These are phyloP conservation scores for Dryas alaskensis DNA, from an alignment of 306 rosid species.

Conservation along the genomic window DNA sequence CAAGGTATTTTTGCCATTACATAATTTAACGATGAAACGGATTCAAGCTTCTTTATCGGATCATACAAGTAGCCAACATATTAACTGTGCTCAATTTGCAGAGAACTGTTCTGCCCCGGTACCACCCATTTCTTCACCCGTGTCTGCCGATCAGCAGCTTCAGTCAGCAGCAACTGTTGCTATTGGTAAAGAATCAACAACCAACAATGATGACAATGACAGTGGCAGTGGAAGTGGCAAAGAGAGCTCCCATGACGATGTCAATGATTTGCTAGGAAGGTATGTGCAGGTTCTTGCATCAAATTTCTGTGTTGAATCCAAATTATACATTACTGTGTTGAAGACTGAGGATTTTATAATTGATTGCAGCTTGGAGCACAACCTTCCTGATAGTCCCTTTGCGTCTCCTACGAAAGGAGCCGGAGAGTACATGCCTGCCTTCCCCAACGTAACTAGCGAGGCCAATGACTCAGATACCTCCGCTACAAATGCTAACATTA, in stretches of 20 bases:
- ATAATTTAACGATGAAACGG: background rate
- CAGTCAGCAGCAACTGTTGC: conserved; percentile 20
- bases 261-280: conserved; percentile 69
- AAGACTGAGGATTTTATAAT: conserved; percentile 20
- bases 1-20: conserved; percentile 39
- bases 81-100: conserved; percentile 29
- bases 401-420: conserved; percentile 89
- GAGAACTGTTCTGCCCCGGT: conserved; percentile 45
- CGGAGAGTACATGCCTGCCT: conserved; percentile 44
- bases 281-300: conserved; percentile 27
- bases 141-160: conserved; percentile 37
- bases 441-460: conserved; percentile 42
- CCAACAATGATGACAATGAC: conserved; percentile 31
- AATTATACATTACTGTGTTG: background rate
- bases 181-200: conserved; percentile 36
- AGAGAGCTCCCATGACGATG: conserved; percentile 49
- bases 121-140: conserved; percentile 27
- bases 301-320: conserved; percentile 24
- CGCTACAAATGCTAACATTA: conserved; percentile 45
- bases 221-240: conserved; percentile 23
- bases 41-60: background rate
- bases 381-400: conserved; percentile 95
- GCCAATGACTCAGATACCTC: conserved; percentile 44
- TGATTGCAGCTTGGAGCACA: conserved; percentile 87
- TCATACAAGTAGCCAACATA: background rate